Percentiles rank a stretch among this genome's conserved stretches.
Evolutionary conservation across 345 rosid genomes (phyloP).

Genomic region (Turnera subulata): DNA sequence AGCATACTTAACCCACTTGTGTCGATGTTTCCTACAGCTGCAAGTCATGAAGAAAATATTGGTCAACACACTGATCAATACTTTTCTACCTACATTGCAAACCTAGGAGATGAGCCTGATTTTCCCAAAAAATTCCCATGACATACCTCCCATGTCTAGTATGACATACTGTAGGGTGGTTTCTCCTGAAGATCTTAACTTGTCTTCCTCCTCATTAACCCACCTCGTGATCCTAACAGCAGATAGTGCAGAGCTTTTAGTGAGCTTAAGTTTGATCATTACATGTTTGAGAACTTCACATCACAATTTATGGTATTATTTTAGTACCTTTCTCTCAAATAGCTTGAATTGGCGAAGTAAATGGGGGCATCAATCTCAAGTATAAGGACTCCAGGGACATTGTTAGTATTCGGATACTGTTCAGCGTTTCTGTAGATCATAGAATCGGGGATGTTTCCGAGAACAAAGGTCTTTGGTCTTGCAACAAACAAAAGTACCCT

Average conservation of each 20-base stretch:
- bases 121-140: background rate
- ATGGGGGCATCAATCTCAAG: conserved; percentile 81
- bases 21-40: conserved; percentile 90
- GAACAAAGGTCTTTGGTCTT: conserved; percentile 65
- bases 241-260: background rate
- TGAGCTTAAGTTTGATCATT: too few species aligned
- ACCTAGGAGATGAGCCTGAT: background rate
- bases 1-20: conserved; percentile 94
- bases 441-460: conserved; percentile 66
- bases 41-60: background rate
- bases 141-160: conserved; percentile 62
- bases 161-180: conserved; percentile 58
- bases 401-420: conserved; percentile 56
- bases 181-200: conserved; percentile 44
- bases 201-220: conserved; percentile 79
- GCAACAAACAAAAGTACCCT: conserved; percentile 73
- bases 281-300: too few species aligned
- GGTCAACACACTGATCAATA: too few species aligned
- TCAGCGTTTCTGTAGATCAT: conserved; percentile 56
- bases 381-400: conserved; percentile 55
- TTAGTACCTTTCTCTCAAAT: conserved; percentile 75
- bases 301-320: too few species aligned
- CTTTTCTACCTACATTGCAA: background rate
- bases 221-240: conserved; percentile 61
- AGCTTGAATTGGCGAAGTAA: conserved; percentile 77